A percentile compares a stretch with the other conserved stretches of the same genome.
phyloP scores from a whole-genome alignment of 2,329 filamentous ascomycete species.

The Hypoxylon sp. region DNA sequence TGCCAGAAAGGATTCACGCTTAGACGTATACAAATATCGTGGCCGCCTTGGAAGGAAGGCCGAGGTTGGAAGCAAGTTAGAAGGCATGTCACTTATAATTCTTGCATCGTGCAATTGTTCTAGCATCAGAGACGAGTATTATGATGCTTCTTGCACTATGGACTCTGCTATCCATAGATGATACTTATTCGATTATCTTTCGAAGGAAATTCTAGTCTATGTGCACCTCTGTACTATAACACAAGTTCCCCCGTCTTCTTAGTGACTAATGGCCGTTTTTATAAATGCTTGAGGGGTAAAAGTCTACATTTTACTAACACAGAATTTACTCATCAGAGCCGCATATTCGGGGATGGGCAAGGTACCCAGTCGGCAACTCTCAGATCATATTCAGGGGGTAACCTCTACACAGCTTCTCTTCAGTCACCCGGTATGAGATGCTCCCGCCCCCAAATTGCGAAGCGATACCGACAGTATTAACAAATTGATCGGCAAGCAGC shows the following conservation, averaged over 20 bases:
- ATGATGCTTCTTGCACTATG: not conserved
- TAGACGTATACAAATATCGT: not conserved
- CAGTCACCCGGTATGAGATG: not conserved
- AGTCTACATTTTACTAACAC: not conserved
- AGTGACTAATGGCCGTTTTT: not conserved
- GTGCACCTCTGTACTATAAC: not conserved
- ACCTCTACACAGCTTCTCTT: not conserved
- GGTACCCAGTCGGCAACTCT: not conserved
- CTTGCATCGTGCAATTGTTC: not conserved
- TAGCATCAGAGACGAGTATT: not conserved
- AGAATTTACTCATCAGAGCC: not conserved
- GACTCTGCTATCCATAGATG: not conserved
- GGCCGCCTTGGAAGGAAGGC: not conserved
- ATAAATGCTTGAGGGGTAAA: not conserved
- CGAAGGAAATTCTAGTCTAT: not conserved
- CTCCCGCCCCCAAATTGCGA: not conserved
- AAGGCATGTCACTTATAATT: not conserved
- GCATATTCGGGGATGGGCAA: not conserved
- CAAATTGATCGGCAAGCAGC: constrained; percentile 32
- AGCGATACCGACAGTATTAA: not conserved
- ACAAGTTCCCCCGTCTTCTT: not conserved
- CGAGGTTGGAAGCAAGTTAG: not conserved
- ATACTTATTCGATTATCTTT: not conserved
- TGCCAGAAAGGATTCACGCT: no score
- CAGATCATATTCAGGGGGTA: not conserved